These are phyloP conservation scores for Vinca major DNA, from an alignment of 305 asterid genomes.

Conservation along the genomic window DNA sequence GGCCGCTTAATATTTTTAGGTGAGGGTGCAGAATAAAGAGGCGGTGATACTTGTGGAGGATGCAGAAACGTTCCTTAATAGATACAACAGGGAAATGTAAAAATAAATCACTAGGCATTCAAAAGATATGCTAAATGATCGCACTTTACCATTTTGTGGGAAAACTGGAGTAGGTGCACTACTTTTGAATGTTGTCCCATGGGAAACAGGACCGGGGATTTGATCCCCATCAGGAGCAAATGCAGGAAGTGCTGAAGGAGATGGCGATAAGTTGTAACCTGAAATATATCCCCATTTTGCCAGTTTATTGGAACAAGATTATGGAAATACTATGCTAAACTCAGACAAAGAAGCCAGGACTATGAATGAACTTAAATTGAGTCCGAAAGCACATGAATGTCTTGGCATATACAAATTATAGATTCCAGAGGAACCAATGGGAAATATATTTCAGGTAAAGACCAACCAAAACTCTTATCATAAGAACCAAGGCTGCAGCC, in stretches of 20 bases:
- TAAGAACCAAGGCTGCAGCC: too few relatives aligned
- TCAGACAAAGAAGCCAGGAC: too few relatives aligned
- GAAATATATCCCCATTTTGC: slow-evolving; percentile 12
- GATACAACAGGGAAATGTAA: slow-evolving; percentile 7
- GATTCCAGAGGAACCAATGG: too few relatives aligned
- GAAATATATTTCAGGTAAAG: too few relatives aligned
- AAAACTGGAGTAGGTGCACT: slow-evolving; percentile 35
- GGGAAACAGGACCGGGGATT: slow-evolving; percentile 20
- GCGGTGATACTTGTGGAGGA: slow-evolving; percentile 36
- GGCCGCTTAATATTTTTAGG: slow-evolving; percentile 25
- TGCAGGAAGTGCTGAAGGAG: slow-evolving; percentile 23
- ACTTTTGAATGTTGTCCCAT: slow-evolving; percentile 20
- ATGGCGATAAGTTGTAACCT: slow-evolving; percentile 25
- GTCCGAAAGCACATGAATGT: too few relatives aligned
- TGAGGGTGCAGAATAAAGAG: slow-evolving; percentile 19
- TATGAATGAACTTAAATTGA: too few relatives aligned
- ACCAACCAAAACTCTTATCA: too few relatives aligned
- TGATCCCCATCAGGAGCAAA: slow-evolving; percentile 32
- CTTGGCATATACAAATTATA: too few relatives aligned
- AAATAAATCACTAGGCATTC: slow-evolving; percentile 5
- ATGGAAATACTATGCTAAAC: not conserved
- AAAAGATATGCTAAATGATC: slow-evolving; percentile 4
- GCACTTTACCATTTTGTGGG: slow-evolving; percentile 37
- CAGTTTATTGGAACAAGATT: not conserved
- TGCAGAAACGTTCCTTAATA: slow-evolving; percentile 32